A percentile compares a stretch with the other conserved stretches of the same genome.
Evolutionary conservation across 257 asterid species (phyloP).

Genomic region (Scutellaria barbata): DNA sequence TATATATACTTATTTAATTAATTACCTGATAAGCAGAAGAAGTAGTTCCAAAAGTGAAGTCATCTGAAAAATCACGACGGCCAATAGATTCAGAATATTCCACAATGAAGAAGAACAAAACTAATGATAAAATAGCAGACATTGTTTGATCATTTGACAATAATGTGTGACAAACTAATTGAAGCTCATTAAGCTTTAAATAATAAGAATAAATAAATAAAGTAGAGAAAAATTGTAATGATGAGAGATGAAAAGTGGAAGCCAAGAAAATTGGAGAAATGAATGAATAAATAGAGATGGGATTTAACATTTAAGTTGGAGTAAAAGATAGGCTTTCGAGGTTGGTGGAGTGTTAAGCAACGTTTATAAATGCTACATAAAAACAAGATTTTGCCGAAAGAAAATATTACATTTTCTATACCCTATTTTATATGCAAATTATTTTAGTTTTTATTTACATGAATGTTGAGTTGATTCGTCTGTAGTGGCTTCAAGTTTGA

Average conservation of each 20-base stretch:
- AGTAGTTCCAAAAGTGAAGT: conserved; percentile 87
- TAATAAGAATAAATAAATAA: too few relatives aligned
- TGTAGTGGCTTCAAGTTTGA: too few relatives aligned
- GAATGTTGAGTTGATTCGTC: too few relatives aligned
- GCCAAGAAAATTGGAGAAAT: conserved; percentile 36
- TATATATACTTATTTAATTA: too few relatives aligned
- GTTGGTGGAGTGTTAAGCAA: conserved; percentile 42
- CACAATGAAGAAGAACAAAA: conserved; percentile 29
- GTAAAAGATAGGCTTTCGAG: background rate
- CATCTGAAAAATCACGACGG: conserved; percentile 72
- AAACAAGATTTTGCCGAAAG: background rate
- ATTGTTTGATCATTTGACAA: conserved; percentile 14
- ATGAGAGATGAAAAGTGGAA: conserved; percentile 30
- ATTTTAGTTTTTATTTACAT: too few relatives aligned
- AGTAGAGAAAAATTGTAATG: conserved; percentile 3
- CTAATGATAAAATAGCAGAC: conserved; percentile 34
- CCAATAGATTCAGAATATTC: conserved; percentile 48
- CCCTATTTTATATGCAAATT: too few relatives aligned
- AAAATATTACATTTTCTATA: too few relatives aligned
- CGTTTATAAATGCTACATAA: conserved; percentile 35
- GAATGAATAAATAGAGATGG: too few relatives aligned
- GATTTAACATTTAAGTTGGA: too few relatives aligned
- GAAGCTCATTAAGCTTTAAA: background rate
- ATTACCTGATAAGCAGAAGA: conserved; percentile 90
- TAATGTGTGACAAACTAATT: background rate